Evolutionary conservation across 148 eudicot genomes (phyloP).

Genomic region (Vaccinium macrocarpon): DNA sequence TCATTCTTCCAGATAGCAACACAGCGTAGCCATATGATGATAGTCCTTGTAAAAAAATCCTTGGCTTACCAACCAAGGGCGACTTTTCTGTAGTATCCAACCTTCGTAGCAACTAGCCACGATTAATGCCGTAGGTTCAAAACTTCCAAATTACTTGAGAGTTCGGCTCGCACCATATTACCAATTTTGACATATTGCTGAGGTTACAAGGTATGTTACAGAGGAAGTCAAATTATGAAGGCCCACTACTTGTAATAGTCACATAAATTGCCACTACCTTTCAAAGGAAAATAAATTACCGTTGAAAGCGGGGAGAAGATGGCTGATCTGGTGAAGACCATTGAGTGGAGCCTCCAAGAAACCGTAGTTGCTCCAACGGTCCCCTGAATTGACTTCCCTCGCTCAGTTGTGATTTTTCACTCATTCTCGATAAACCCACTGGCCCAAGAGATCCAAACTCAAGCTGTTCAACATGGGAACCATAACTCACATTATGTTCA

Average conservation of each 20-base stretch:
- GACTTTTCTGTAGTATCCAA: neutral
- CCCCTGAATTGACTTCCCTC: slow-evolving; percentile 38
- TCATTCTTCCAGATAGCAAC: neutral
- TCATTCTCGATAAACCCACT: slow-evolving; percentile 37
- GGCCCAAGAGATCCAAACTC: slow-evolving; percentile 74
- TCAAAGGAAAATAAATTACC: slow-evolving; percentile 28
- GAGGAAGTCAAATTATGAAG: neutral
- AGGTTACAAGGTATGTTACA: neutral
- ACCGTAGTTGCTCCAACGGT: slow-evolving; percentile 39
- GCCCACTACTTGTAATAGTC: neutral
- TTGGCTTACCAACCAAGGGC: neutral
- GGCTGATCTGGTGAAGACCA: slow-evolving; percentile 74
- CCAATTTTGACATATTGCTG: neutral
- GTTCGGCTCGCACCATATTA: neutral
- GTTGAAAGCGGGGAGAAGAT: slow-evolving; percentile 57
- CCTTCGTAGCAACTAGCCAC: neutral
- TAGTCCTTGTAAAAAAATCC: neutral
- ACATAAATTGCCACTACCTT: neutral
- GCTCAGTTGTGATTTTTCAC: slow-evolving; percentile 42
- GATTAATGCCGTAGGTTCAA: neutral
- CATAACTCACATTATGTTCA: slow-evolving; percentile 48
- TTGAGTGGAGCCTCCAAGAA: slow-evolving; percentile 45
- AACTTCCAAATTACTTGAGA: neutral
- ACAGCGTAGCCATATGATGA: neutral
- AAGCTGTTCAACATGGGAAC: slow-evolving; percentile 58